These are phyloP conservation scores for Mycena pura DNA, from an alignment of 768 basidiomycete species.

Conservation along the genomic window DNA sequence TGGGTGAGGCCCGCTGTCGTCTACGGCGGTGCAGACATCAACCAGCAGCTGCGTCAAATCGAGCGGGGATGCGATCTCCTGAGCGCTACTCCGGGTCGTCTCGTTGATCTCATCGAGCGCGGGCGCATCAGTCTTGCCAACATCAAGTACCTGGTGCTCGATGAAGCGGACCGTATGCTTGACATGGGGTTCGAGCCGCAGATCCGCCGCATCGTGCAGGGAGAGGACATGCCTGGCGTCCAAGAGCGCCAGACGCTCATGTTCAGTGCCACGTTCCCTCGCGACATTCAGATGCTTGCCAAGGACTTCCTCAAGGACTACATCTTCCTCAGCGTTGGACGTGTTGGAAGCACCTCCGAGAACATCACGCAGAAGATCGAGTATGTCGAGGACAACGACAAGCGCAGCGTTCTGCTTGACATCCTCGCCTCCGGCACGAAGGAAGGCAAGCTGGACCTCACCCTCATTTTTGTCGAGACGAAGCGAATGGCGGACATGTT, in stretches of 20 bases:
- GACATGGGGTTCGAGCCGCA: slow-evolving; percentile 99
- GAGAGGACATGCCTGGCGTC: slow-evolving; percentile 97
- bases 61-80: slow-evolving; percentile 98
- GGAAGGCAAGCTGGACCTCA: slow-evolving; percentile 66
- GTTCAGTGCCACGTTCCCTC: slow-evolving; percentile 99
- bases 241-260: slow-evolving; percentile 95
- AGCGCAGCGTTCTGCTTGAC: slow-evolving; percentile 95
- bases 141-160: slow-evolving; percentile 96
- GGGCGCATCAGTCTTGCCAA: slow-evolving; percentile 96
- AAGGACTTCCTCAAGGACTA: slow-evolving; percentile 98
- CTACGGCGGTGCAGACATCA: slow-evolving; percentile 99
- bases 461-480: slow-evolving; percentile 98
- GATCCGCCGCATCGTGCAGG: slow-evolving; percentile 96
- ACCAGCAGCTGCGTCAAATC: slow-evolving; percentile 89
- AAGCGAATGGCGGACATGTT: slow-evolving; percentile 99
- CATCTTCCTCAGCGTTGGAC: slow-evolving; percentile 97
- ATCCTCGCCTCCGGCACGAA: slow-evolving; percentile 82
- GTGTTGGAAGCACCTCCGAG: slow-evolving; percentile 98
- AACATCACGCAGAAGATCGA: slow-evolving; percentile 99
- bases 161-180: slow-evolving; percentile 99
- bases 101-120: slow-evolving; percentile 98
- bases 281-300: slow-evolving; percentile 97
- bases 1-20: slow-evolving; percentile 99
- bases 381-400: slow-evolving; percentile 96
- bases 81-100: slow-evolving; percentile 95